Evolutionary conservation across 805 yeast species (phyloP).

Genomic region (Saturnispora dispora): DNA sequence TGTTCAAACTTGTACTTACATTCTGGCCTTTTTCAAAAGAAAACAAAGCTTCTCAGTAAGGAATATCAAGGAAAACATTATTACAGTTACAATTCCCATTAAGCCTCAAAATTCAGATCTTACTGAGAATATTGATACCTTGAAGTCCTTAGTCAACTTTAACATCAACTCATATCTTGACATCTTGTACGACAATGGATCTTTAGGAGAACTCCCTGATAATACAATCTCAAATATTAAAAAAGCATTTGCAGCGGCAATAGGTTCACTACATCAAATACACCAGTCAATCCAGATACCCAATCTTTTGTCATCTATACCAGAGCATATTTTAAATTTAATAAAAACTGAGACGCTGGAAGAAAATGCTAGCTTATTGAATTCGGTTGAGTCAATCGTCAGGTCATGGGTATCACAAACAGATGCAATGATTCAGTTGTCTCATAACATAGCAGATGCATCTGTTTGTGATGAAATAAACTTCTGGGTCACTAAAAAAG

Average conservation of each 20-base stretch:
- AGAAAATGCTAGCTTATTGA: constrained; percentile 48
- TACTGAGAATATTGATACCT: constrained; percentile 30
- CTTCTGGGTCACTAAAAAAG: constrained; percentile 72
- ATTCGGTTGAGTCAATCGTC: constrained; percentile 58
- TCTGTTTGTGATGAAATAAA: constrained; percentile 55
- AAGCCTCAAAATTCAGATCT: neutral
- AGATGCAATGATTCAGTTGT: constrained; percentile 44
- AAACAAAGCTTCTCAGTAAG: neutral
- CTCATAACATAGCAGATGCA: constrained; percentile 48
- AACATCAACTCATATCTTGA: constrained; percentile 71
- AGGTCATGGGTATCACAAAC: constrained; percentile 67
- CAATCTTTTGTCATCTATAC: constrained; percentile 43
- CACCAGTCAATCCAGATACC: constrained; percentile 65
- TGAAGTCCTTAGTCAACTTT: constrained; percentile 49
- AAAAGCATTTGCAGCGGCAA: constrained; percentile 59
- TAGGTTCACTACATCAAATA: constrained; percentile 55
- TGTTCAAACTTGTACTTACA: neutral
- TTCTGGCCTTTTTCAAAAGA: constrained; percentile 3
- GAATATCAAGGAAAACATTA: neutral
- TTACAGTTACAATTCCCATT: neutral
- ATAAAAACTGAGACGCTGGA: constrained; percentile 26
- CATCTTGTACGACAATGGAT: constrained; percentile 25
- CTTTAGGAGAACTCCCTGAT: constrained; percentile 12
- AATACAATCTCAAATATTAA: constrained; percentile 40
- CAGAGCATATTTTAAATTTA: constrained; percentile 25